Conservation (phyloP, 2,329 filamentous ascomycete species). For the Ceratocystis albifundus region DNA sequence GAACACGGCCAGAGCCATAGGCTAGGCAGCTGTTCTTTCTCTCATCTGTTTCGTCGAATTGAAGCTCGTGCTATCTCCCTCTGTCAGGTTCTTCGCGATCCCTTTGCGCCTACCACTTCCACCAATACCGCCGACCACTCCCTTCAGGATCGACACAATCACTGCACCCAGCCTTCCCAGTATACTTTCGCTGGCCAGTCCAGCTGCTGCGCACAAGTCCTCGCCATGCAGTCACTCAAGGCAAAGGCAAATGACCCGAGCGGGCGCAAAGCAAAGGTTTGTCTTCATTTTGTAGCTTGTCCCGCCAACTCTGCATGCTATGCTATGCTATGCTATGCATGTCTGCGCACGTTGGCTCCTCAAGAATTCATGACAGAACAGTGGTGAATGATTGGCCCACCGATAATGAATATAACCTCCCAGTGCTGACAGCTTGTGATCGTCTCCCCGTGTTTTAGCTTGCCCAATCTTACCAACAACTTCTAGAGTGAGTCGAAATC, state of each 20-base stretch:
- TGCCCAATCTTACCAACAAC: conserved; percentile 89
- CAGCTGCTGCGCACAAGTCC: conserved; percentile 12
- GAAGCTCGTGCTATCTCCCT: conserved; percentile 19
- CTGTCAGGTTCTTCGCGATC: conserved; percentile 9
- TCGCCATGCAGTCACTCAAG: conserved; percentile 41
- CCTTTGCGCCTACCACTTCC: neutral
- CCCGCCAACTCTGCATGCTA: neutral
- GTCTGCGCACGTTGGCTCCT: neutral
- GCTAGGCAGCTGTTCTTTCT: conserved; percentile 15
- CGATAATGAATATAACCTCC: neutral
- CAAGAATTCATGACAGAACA: neutral
- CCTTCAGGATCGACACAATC: conserved; percentile 4
- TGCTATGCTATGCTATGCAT: no score
- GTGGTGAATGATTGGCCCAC: neutral
- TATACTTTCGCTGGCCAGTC: neutral
- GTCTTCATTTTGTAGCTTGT: conserved; percentile 25
- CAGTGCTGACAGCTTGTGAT: neutral
- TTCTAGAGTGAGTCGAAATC: conserved; percentile 63
- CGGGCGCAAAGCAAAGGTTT: conserved; percentile 50
- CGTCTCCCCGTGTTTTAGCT: conserved; percentile 46
- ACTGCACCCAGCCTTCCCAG: neutral
- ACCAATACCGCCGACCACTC: neutral
- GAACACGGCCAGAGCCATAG: conserved; percentile 17
- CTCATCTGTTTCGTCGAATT: conserved; percentile 20
- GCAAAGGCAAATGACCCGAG: conserved; percentile 44